A percentile compares a stretch with the other conserved stretches of the same genome.
Evolutionary conservation across 208 protist genomes (phyloP).

Genomic region (Leishmania arabica): DNA sequence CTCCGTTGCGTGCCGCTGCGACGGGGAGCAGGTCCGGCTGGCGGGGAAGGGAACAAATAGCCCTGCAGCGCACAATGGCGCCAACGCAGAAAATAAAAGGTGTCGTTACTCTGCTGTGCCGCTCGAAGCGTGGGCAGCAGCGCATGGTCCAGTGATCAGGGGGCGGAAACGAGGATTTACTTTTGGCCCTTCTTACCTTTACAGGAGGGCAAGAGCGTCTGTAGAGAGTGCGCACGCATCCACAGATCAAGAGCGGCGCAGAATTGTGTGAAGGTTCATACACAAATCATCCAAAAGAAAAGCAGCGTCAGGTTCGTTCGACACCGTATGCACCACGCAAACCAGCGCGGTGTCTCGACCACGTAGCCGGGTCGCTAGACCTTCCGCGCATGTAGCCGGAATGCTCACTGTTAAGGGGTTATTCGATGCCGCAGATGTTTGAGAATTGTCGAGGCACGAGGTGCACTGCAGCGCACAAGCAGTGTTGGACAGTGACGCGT

Average conservation of each 20-base stretch:
- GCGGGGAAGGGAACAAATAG: neutral
- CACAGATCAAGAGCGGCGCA: neutral
- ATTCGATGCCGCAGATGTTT: neutral
- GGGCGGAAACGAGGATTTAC: no score
- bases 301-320: neutral
- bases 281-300: slow-evolving; percentile 7
- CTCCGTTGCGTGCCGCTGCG: neutral
- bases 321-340: neutral
- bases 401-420: neutral
- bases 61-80: no score
- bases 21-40: neutral
- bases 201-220: neutral
- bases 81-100: neutral
- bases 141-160: neutral
- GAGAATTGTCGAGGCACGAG: neutral
- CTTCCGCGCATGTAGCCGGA: neutral
- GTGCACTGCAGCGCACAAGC: neutral
- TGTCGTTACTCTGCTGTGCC: no score
- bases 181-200: neutral
- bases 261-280: neutral
- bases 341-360: slow-evolving; percentile 3
- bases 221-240: neutral
- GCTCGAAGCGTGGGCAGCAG: neutral
- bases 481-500: neutral
- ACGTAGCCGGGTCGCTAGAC: neutral